Base-by-base conservation (phyloP, 495 filamentous ascomycete species). In the Staphylotrichum longicolle region DNA sequence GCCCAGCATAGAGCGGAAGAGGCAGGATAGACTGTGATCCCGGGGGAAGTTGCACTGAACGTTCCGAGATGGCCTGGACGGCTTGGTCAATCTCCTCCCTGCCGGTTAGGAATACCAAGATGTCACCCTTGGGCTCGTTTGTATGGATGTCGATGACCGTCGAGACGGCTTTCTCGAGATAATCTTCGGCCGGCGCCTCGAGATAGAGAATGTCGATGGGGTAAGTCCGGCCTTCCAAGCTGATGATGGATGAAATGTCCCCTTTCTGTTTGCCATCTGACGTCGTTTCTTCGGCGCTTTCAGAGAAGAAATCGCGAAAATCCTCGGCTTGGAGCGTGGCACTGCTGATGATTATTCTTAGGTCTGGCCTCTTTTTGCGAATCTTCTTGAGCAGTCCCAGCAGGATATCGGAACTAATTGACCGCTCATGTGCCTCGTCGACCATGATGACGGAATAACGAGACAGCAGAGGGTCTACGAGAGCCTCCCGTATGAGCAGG, bases 361-460 rank as follows among this genome's bases (percentile, higher is more conserved):
- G 77, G 49, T 97, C 93, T 37, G 88, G 82, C 39, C 94, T 82
- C 74, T 84, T 87, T 73, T 86, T 92, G 58, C 84, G 75, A 63
- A 99, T 94, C 72, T 98, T 98, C 77, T 96, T 98, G 45, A 99
- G 70, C n/a, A 97, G 78, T 1, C 94, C 93, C 42, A 99, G 84
- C 5, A 99, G 82, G 42, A 99, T 85, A 67, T 99, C 94, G 7
- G 93, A 93, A 74, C 93, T 96, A 58, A 99, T 82, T 61, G 91
- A 96, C 56, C 95, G 85, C 74, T 99, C 94, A 75, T 99, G 94
- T 34, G 95, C 95, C 72, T 99, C 94, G 70, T 99, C 94, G 30
- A 99, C 88, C 93, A 98, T 99, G 68, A 99, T 91, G 40, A 98
- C 90, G 7, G 91, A 96, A 72, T 99, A 99, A 6, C 92, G 85